Base-by-base conservation (phyloP, 2,329 filamentous ascomycete species). In the Fusarium sp. region DNA sequence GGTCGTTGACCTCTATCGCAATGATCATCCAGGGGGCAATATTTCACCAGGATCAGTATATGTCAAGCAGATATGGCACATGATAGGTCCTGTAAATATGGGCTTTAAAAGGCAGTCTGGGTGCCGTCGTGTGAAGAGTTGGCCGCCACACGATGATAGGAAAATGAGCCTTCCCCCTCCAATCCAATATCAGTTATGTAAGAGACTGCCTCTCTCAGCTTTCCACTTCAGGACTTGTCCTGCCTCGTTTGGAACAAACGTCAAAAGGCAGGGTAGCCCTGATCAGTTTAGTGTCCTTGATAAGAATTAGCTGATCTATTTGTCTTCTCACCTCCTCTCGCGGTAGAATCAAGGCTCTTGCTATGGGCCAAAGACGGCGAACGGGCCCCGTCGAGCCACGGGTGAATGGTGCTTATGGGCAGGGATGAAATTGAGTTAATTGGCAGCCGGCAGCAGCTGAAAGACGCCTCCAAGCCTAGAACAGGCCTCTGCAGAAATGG, bases 81-180 rank as follows among this genome's bases (percentile, higher is more conserved):
- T 26, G 4, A 5, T 3, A 26, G 24, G 13, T 6, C 11, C 1
- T 13, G 0, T 45, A 0, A 45, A 9, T 1, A 18, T 26, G 17
- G 22, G 6, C 13, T 13, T 22, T 12, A 2, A 4, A 28, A 28
- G 13, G 26, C 9, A 15, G 45, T 48, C 26, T 7, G 11, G 45
- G 13, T 26, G 45, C 26, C 6, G 0, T 22, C 9, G 9, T 28
- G 6, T 22, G 13, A 28, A 28, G 26, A 15, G 6, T 11, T 47
- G 12, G 44, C 12, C 6, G 44, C 5, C 18, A 7, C 24, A 45
- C 7, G 7, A 4, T 45, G 24, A 20, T 14, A 20, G 6, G 14
- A 24, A 15, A n/a, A 41, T n/a, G 0, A 39, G 1, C 36, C 18
- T 10, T 13, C 6, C 1, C 13, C 8, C 13, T 2, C 39, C 10